Conservation (phyloP, 2,329 filamentous ascomycete species). For the Chaetomium olivaceum region DNA sequence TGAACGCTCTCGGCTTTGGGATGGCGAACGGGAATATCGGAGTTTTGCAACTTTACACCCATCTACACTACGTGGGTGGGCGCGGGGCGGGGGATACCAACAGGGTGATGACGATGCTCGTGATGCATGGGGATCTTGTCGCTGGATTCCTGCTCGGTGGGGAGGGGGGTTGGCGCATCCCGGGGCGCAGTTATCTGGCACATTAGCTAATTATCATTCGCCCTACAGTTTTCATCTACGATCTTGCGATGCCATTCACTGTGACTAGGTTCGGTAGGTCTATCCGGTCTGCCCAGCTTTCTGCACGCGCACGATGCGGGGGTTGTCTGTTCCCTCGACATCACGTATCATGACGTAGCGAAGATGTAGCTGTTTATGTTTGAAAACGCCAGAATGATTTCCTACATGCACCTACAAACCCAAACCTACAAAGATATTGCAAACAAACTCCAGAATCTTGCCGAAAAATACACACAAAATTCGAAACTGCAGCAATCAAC, state of each 20-base stretch:
- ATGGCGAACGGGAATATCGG: constrained; percentile 2
- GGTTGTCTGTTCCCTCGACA: neutral
- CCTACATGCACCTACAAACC: neutral
- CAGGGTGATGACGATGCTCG: neutral
- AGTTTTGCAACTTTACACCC: neutral
- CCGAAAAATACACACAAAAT: neutral
- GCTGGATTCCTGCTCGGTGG: constrained; percentile 4
- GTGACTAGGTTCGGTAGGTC: neutral
- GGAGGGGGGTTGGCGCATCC: neutral
- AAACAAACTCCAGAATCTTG: neutral
- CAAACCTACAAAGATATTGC: neutral
- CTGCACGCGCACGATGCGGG: neutral
- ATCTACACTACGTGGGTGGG: neutral
- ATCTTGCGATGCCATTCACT: neutral
- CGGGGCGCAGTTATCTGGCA: constrained; percentile 4
- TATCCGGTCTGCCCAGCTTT: neutral
- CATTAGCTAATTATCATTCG: neutral
- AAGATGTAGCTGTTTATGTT: neutral
- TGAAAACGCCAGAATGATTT: neutral
- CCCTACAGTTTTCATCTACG: neutral
- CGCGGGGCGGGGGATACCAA: neutral
- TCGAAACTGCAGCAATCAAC: constrained; percentile 1
- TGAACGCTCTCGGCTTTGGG: neutral
- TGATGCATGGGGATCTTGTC: neutral
- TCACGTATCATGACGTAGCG: neutral